phyloP scores from a whole-genome alignment of 2,329 filamentous ascomycete genomes.

The Dichotomopilus funicola region DNA sequence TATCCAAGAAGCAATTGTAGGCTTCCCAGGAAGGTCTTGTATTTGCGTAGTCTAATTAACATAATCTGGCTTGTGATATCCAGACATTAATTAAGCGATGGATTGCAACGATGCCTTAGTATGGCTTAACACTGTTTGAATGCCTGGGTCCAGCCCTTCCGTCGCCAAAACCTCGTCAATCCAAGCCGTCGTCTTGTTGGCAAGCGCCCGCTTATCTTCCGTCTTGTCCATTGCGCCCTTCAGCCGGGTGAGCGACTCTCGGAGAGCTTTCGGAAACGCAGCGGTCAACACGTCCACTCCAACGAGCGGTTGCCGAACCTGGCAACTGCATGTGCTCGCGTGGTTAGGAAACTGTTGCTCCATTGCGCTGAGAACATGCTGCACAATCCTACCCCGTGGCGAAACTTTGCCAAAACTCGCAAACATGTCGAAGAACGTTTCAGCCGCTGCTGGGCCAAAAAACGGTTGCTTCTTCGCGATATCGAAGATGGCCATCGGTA shows the following conservation, averaged over 20 bases:
- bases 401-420: slow-evolving; percentile 60
- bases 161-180: slow-evolving; percentile 45
- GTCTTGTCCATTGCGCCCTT: slow-evolving; percentile 43
- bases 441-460: slow-evolving; percentile 58
- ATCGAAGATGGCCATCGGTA: slow-evolving; percentile 88
- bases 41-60: background rate
- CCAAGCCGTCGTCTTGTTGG: slow-evolving; percentile 47
- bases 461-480: slow-evolving; percentile 73
- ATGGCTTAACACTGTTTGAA: slow-evolving; percentile 50
- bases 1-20: background rate
- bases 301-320: slow-evolving; percentile 63
- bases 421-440: slow-evolving; percentile 76
- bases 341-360: slow-evolving; percentile 51
- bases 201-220: slow-evolving; percentile 40
- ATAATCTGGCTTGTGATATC: background rate
- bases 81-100: slow-evolving; percentile 22
- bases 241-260: slow-evolving; percentile 57
- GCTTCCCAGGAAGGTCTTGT: background rate
- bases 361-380: slow-evolving; percentile 66
- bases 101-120: slow-evolving; percentile 35
- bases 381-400: slow-evolving; percentile 58
- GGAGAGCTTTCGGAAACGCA: slow-evolving; percentile 67
- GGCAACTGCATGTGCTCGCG: slow-evolving; percentile 61
- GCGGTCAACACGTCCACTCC: slow-evolving; percentile 57
- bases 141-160: slow-evolving; percentile 48